Evolutionary conservation across 2,329 filamentous ascomycete genomes (phyloP), one percentile per base, ranked within the genome.

Genomic region (Neonectria sp.): DNA sequence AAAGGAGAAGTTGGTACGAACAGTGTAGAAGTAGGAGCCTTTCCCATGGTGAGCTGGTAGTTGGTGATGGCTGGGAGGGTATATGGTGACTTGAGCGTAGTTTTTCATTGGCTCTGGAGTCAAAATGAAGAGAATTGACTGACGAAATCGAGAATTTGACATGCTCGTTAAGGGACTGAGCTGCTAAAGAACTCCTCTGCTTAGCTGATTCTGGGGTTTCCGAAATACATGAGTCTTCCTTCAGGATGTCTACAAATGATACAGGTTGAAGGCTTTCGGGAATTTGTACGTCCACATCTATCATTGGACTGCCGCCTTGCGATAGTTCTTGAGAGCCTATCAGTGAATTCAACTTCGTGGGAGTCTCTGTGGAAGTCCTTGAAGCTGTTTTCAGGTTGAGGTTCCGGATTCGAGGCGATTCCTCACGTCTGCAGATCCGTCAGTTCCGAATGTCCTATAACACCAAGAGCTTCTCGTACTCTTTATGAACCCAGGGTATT

Each of bases 1-100:
- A 4, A 7, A 29, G 27, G 27, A 29, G 27, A 29, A 29, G 7
- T 29, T 7, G 27, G 27, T 29, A 55, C 29, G 21, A 35, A 37
- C n/a, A 33, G 25, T 46, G 3, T 3, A 12, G 31, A 27, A 45
- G 31, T 9, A 53, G 25, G 6, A 52, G 29, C 25, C 60, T 60
- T 29, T 68, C 55, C 56, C 56, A 60, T 25, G 37, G 21, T 11
- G 60, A 60, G 29, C 55, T 40, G n/a, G 24, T n/a, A 6, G 52
- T 55, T n/a, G 65, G 65, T 12, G 60, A 45, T 3, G 40, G 63
- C 29, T 60, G 56, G 17, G 45, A 45, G n/a, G 46, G 21, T 8
- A 46, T 35, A 35, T 53, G 52, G 45, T 27, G 45, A 21, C 5
- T 29, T 29, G 27, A 29, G 27, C 7, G 27, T 29, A 29, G 4